phyloP scores from a whole-genome alignment of 2,329 filamentous ascomycete genomes.

The Aspergillus pseudonomiae region DNA sequence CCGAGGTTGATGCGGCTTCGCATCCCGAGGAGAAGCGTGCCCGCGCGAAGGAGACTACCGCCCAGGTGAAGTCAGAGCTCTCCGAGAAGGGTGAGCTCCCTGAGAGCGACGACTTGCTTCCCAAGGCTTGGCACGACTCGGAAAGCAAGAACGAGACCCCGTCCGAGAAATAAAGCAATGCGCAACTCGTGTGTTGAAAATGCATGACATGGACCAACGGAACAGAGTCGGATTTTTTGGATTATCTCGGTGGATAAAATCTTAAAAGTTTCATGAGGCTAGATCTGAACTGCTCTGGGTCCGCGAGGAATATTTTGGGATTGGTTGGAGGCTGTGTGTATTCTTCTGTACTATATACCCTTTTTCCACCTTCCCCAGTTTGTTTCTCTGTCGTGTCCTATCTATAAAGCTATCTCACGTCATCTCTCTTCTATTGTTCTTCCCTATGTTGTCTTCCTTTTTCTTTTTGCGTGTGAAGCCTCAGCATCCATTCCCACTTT shows the following conservation, averaged over 20 bases:
- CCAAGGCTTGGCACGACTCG: slow-evolving; percentile 55
- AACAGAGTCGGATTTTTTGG: neutral
- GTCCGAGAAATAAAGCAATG: slow-evolving; percentile 23
- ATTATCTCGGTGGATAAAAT: neutral
- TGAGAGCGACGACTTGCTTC: slow-evolving; percentile 51
- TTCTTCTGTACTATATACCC: neutral
- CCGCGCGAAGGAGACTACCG: slow-evolving; percentile 26
- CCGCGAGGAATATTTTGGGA: neutral
- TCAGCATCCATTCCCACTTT: slow-evolving; percentile 15
- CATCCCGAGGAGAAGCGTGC: slow-evolving; percentile 30
- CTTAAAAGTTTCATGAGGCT: neutral
- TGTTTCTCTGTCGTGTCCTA: slow-evolving; percentile 4
- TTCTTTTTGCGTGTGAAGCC: slow-evolving; percentile 12
- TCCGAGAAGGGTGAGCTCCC: slow-evolving; percentile 26
- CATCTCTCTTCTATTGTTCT: slow-evolving; percentile 8
- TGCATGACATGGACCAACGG: neutral
- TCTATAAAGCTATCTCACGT: slow-evolving; percentile 19
- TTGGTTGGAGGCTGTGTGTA: neutral
- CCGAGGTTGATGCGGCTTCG: slow-evolving; percentile 30
- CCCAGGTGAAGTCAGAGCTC: slow-evolving; percentile 27
- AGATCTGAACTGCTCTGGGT: neutral
- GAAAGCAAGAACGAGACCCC: slow-evolving; percentile 26
- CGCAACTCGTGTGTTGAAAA: neutral
- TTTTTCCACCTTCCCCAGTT: slow-evolving; percentile 4
- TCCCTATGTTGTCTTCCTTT: neutral